Percentiles rank a stretch among this genome's conserved stretches.
Conservation (phyloP, 495 filamentous ascomycete genomes). For the Pyrenopolyporus hunteri region DNA sequence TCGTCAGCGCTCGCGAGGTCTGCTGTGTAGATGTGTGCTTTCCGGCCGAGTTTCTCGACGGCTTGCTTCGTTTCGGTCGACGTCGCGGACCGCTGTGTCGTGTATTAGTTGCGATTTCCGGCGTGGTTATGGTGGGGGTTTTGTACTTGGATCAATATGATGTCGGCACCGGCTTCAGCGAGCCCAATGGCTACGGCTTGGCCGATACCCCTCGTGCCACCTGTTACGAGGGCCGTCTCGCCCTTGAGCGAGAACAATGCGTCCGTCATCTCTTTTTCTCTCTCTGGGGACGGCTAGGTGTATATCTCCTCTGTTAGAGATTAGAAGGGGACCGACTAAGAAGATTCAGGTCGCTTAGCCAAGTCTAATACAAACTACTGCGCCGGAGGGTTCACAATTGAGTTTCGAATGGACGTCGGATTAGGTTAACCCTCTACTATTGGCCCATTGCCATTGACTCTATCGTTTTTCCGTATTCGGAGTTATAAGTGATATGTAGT, state of each 20-base stretch:
- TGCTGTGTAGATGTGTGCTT: slow-evolving; percentile 69
- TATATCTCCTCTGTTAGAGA: background rate
- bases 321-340: background rate
- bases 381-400: background rate
- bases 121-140: background rate
- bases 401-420: background rate
- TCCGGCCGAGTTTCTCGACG: slow-evolving; percentile 69
- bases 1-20: slow-evolving; percentile 70
- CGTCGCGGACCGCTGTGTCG: slow-evolving; percentile 49
- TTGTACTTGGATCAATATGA: slow-evolving; percentile 70
- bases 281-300: background rate
- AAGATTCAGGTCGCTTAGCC: background rate
- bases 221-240: slow-evolving; percentile 84
- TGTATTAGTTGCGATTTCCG: background rate
- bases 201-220: slow-evolving; percentile 87
- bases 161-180: slow-evolving; percentile 84
- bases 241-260: slow-evolving; percentile 62
- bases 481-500: background rate
- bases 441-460: background rate
- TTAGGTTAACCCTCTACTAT: slow-evolving; percentile 3
- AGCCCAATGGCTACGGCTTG: slow-evolving; percentile 80
- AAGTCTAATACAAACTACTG: too few species aligned
- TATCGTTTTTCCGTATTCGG: slow-evolving; percentile 26
- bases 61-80: slow-evolving; percentile 67
- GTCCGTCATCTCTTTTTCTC: slow-evolving; percentile 33